Evolutionary conservation across 805 yeast species (phyloP).

Genomic region (Candida sithepensis): DNA sequence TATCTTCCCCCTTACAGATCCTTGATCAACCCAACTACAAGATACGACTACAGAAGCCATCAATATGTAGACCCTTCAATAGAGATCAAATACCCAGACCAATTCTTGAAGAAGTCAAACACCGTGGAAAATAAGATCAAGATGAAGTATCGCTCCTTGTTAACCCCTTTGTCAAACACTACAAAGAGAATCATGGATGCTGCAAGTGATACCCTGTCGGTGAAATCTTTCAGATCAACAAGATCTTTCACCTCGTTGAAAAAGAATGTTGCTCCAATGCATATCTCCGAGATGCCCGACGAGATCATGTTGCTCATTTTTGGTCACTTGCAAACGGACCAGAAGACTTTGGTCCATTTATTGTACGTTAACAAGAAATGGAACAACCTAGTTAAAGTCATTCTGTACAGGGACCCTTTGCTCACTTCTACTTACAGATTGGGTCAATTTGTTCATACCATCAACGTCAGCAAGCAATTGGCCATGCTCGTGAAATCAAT

Average conservation of each 20-base stretch:
- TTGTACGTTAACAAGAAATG: conserved; percentile 51
- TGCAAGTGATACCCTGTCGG: conserved; percentile 40
- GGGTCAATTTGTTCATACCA: conserved; percentile 71
- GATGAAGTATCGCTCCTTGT: conserved; percentile 46
- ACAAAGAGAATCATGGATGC: conserved; percentile 33
- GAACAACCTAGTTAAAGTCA: conserved; percentile 48
- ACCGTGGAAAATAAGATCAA: conserved; percentile 26
- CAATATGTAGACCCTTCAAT: conserved; percentile 30
- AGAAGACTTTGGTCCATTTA: conserved; percentile 39
- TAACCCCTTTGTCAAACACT: conserved; percentile 32
- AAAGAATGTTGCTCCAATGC: conserved; percentile 7
- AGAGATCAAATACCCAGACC: conserved; percentile 15
- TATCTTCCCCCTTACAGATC: conserved; percentile 53
- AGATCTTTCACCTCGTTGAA: conserved; percentile 13
- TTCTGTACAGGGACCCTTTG: conserved; percentile 50
- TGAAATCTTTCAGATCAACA: conserved; percentile 35
- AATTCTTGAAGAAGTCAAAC: conserved; percentile 8
- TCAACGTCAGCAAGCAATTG: conserved; percentile 52
- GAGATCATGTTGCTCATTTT: conserved; percentile 42
- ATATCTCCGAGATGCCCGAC: conserved; percentile 34
- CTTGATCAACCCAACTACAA: conserved; percentile 43
- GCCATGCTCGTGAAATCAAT: conserved; percentile 54
- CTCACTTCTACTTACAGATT: conserved; percentile 73
- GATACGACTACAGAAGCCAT: conserved; percentile 49
- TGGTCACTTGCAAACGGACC: conserved; percentile 29